phyloP scores from a whole-genome alignment of 2,329 filamentous ascomycete species.

The Xylaria sp. region DNA sequence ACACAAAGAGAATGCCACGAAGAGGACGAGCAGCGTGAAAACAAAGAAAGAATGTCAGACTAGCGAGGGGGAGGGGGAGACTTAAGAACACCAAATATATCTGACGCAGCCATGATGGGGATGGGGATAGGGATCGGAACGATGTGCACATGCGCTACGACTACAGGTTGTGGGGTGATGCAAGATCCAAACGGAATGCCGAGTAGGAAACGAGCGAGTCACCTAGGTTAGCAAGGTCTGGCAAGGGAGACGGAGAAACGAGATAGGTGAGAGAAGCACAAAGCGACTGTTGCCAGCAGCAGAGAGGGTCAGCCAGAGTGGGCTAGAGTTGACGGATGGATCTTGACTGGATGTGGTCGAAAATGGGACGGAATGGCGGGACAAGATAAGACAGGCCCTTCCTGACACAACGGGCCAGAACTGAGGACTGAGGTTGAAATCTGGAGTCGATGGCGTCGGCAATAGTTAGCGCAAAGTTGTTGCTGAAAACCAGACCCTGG shows the following conservation, averaged over 20 bases:
- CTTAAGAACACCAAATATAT: constrained; percentile 21
- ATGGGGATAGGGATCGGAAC: not conserved
- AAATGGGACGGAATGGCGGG: constrained; percentile 18
- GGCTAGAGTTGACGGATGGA: constrained; percentile 16
- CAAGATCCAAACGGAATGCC: not conserved
- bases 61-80: constrained; percentile 3
- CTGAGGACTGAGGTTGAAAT: constrained; percentile 17
- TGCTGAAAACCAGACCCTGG: constrained; percentile 21
- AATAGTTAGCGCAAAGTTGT: constrained; percentile 28
- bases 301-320: constrained; percentile 1
- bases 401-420: constrained; percentile 11
- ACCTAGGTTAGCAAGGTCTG: not conserved
- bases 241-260: not conserved
- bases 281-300: not conserved
- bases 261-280: constrained; percentile 3
- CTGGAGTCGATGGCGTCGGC: constrained; percentile 31
- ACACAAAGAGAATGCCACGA: constrained; percentile 12
- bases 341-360: constrained; percentile 18
- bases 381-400: constrained; percentile 31
- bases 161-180: constrained; percentile 25
- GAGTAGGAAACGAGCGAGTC: not conserved
- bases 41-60: constrained; percentile 7
- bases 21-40: constrained; percentile 3
- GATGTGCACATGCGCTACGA: constrained; percentile 4
- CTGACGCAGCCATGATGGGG: constrained; percentile 21